Conservation (phyloP, 148 eudicot genomes). For the Rhododendron henanense region DNA sequence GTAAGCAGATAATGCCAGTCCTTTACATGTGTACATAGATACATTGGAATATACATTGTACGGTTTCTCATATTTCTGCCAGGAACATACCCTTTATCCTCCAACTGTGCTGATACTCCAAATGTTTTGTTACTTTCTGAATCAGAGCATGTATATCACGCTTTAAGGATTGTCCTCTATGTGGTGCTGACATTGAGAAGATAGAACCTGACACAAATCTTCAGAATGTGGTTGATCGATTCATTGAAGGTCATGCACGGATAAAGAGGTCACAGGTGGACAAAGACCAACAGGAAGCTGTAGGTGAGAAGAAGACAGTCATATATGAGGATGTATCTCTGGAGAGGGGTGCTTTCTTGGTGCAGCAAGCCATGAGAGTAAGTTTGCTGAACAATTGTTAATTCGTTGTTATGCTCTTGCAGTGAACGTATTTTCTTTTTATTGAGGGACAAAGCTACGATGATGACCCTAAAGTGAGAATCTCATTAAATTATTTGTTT, state of each 20-base stretch:
- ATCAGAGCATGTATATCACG: constrained; percentile 82
- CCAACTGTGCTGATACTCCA: neutral
- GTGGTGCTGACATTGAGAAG: constrained; percentile 95
- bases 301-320: constrained; percentile 63
- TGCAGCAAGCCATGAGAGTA: constrained; percentile 99
- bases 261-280: constrained; percentile 72
- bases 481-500: neutral
- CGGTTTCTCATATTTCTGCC: neutral
- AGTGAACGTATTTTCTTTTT: neutral
- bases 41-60: too few species aligned
- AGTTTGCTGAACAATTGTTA: constrained; percentile 16
- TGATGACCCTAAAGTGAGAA: neutral
- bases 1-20: constrained; percentile 41
- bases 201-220: constrained; percentile 73
- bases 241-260: constrained; percentile 97
- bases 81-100: neutral
- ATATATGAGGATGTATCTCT: constrained; percentile 94
- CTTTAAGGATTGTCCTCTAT: constrained; percentile 88
- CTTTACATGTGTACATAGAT: neutral
- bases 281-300: constrained; percentile 43
- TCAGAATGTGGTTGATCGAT: constrained; percentile 86
- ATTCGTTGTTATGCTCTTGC: neutral
- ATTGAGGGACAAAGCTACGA: neutral
- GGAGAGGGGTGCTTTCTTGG: constrained; percentile 90
- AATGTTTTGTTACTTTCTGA: constrained; percentile 5